phyloP scores from a whole-genome alignment of 306 rosid species.

The Lotus japonicus region DNA sequence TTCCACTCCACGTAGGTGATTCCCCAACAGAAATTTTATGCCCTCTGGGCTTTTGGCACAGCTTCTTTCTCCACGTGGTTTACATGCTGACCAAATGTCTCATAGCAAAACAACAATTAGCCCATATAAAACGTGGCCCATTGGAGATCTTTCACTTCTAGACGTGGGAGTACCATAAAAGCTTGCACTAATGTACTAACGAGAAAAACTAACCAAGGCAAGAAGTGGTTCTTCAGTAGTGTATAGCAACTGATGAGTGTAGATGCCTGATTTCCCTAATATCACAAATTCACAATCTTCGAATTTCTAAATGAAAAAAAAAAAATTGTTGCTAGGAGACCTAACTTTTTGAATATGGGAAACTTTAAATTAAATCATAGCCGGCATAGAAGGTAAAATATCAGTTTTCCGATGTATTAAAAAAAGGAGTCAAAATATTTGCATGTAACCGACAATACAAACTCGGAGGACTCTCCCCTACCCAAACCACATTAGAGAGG shows the following conservation, averaged over 20 bases:
- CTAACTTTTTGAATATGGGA: too few relatives aligned
- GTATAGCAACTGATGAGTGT: background rate
- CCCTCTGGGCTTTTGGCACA: slow-evolving; percentile 11
- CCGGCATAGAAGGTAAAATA: too few relatives aligned
- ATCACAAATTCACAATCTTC: too few relatives aligned
- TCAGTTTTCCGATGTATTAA: too few relatives aligned
- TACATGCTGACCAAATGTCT: slow-evolving; percentile 21
- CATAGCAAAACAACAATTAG: background rate
- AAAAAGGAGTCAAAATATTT: too few relatives aligned
- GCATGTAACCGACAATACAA: too few relatives aligned
- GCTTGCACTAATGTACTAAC: background rate
- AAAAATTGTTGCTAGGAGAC: too few relatives aligned
- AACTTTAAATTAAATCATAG: too few relatives aligned
- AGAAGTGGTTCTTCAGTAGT: background rate
- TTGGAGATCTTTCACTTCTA: background rate
- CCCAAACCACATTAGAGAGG: too few relatives aligned
- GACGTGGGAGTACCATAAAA: background rate
- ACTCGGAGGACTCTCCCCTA: too few relatives aligned
- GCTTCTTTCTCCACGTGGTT: slow-evolving; percentile 27
- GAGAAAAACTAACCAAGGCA: slow-evolving; percentile 3
- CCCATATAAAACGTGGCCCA: slow-evolving; percentile 6
- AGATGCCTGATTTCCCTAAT: background rate
- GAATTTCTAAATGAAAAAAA: too few relatives aligned
- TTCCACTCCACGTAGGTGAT: slow-evolving; percentile 17
- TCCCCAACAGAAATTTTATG: slow-evolving; percentile 13